Evolutionary conservation across 2,329 filamentous ascomycete species (phyloP), one percentile per base, ranked within the genome.

Genomic region (Arthrobotrys iridis): DNA sequence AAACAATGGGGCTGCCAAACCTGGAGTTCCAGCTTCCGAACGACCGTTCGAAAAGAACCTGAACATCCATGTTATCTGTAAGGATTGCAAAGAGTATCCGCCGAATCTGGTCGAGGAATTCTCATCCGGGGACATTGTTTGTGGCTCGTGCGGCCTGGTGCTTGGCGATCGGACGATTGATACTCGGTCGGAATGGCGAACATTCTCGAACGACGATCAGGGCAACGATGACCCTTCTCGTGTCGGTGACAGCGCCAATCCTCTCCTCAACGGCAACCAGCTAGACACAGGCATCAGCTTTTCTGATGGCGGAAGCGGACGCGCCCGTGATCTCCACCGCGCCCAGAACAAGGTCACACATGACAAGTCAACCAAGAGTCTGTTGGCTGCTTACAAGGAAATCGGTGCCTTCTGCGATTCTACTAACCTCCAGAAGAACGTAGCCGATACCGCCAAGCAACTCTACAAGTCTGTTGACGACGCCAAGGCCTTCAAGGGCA

Each of bases 161-260:
- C 87, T 99, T 28, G 91, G 91, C 74, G 91, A 94, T 80, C 91
- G 93, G 78, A 93, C 95, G 81, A 93, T 99, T 81, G 96, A 99
- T 81, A 96, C 92, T 76, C 91, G 96, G 77, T 97, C 93, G 52
- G 95, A 99, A 84, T 99, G 95, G 95, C 92, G 95, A 81, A 99
- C 95, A 0, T 99, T 99, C 84, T 93, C 93, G 81, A 98, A 98
- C 82, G 95, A 99, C 81, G 96, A 99, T 82, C 93, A 97, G 82
- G 93, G 92, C 80, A 93, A 92, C 80, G 96, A 98, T 79, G 95
- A 99, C 79, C 95, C 96, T 3, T 97, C 93, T 72, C 95, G 95
- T 93, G 94, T 99, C 78, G 95, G 95, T 85, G 95, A 98, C 79
- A 92, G 91, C 4, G 90, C 91, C 75, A 97, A 98, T 81, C 90